Evolutionary conservation across 768 basidiomycete species (phyloP).

Genomic region (Tricholoma flavovirens): DNA sequence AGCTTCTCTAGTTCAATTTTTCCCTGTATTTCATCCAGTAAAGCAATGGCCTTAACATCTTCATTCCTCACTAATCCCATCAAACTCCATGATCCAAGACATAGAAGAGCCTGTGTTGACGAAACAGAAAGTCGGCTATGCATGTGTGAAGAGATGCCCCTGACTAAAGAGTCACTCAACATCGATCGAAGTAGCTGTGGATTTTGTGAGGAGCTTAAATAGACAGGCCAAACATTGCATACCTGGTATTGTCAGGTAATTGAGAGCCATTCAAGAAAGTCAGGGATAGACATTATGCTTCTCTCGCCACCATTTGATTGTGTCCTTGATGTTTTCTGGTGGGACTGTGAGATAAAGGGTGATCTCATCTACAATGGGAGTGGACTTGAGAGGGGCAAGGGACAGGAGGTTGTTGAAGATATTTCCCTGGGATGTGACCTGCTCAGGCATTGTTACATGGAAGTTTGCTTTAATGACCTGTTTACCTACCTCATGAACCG

Average conservation of each 20-base stretch:
- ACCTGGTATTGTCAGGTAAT: slow-evolving; percentile 24
- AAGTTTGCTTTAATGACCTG: not conserved
- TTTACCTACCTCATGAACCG: not conserved
- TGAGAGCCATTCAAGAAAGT: slow-evolving; percentile 22
- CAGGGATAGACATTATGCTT: slow-evolving; percentile 11
- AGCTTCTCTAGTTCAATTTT: not conserved
- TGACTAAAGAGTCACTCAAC: not conserved
- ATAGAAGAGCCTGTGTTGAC: not conserved
- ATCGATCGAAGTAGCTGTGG: not conserved
- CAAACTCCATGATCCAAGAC: not conserved
- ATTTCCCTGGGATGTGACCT: not conserved
- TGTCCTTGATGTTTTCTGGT: slow-evolving; percentile 12
- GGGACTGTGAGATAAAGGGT: slow-evolving; percentile 16
- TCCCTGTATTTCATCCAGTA: not conserved
- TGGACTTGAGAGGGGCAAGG: not conserved
- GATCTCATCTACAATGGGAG: slow-evolving; percentile 11
- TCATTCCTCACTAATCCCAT: not conserved
- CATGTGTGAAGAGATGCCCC: not conserved
- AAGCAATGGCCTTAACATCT: not conserved
- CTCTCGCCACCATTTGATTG: slow-evolving; percentile 18
- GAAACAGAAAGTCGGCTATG: not conserved
- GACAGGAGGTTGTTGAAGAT: slow-evolving; percentile 16
- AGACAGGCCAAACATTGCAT: not conserved
- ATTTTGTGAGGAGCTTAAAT: not conserved
- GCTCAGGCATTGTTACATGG: not conserved